Evolutionary conservation across 768 basidiomycete species (phyloP), one percentile per base, ranked within the genome.

Genomic region (Lactarius tabidus): DNA sequence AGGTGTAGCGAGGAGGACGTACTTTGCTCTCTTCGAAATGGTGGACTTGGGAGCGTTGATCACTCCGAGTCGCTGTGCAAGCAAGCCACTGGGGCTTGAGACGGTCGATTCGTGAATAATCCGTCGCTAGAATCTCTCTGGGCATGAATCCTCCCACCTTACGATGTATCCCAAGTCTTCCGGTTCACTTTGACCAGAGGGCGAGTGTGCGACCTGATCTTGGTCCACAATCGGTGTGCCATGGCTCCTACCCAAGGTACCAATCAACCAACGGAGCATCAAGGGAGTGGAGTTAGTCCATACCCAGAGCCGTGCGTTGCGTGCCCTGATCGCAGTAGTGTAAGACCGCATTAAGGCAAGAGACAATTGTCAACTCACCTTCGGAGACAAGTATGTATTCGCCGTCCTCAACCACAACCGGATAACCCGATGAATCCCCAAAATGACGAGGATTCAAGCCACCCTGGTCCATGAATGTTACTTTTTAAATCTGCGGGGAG

Each of bases 271-370:
- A 51, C 14, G 48, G 6, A n/a, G n/a, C 17, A 45, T 45, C n/a
- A 51, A 2, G 14, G 26, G 28, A 18, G 17, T 15, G 36, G 17
- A 52, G 23, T 14, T 15, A 2, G 23, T 9, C 29, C 59, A 55
- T 28, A 55, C 31, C 54, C 33, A 39, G 28, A 65, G 45, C 59
- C 64, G 18, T 61, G 65, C 52, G 54, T 31, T 35, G 28, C 28
- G 33, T 3, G 39, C 48, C 57, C 64, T 66, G 18, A 4, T 31
- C 26, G 48, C 7, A n/a, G 29, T 28, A 20, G 29, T 26, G 12
- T 61, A 20, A 57, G 41, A 28, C 29, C 14, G 26, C 18, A 28
- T 29, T 38, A 35, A 43, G 17, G 17, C 14, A 33, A 53, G 6
- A 43, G 7, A 53, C 18, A 48, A 26, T 0, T n/a, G 6, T 54